Conservation (phyloP, 352 stramenopile genomes). For the Phytophthora cajani region DNA sequence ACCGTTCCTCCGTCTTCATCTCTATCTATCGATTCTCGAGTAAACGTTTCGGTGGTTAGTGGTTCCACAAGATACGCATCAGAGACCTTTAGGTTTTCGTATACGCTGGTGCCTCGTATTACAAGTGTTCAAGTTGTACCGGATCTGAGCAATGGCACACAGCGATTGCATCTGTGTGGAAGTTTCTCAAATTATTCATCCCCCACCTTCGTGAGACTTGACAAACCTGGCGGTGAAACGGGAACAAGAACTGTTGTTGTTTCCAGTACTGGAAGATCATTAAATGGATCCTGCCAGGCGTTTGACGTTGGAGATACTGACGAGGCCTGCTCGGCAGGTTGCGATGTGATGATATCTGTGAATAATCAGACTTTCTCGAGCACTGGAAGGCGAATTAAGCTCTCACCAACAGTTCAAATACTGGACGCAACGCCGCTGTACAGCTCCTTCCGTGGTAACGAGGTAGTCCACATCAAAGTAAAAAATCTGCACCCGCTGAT, state of each 20-base stretch:
- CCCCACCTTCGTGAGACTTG: slow-evolving; percentile 23
- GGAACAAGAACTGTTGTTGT: not conserved
- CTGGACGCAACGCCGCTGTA: slow-evolving; percentile 23
- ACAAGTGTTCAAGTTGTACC: slow-evolving; percentile 28
- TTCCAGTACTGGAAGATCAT: slow-evolving; percentile 5
- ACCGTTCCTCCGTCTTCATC: slow-evolving; percentile 25
- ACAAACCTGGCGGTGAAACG: slow-evolving; percentile 13
- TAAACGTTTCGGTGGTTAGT: slow-evolving; percentile 42
- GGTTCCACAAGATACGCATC: slow-evolving; percentile 18
- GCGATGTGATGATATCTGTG: slow-evolving; percentile 46
- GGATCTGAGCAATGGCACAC: slow-evolving; percentile 6
- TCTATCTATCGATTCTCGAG: not conserved
- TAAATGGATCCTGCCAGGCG: slow-evolving; percentile 26
- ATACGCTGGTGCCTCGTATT: slow-evolving; percentile 35
- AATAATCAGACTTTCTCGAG: slow-evolving; percentile 48
- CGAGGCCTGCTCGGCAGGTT: slow-evolving; percentile 27
- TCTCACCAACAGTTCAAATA: slow-evolving; percentile 24
- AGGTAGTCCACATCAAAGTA: slow-evolving; percentile 37
- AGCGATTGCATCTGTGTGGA: slow-evolving; percentile 25
- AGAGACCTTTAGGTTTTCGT: slow-evolving; percentile 43
- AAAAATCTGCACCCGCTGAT: slow-evolving; percentile 21
- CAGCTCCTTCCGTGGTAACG: slow-evolving; percentile 37
- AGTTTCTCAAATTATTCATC: slow-evolving; percentile 15
- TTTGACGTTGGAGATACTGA: slow-evolving; percentile 12
- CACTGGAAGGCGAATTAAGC: slow-evolving; percentile 31